These are phyloP conservation scores for Vachellia pachyceras DNA, from an alignment of 306 rosid species.

Conservation along the genomic window DNA sequence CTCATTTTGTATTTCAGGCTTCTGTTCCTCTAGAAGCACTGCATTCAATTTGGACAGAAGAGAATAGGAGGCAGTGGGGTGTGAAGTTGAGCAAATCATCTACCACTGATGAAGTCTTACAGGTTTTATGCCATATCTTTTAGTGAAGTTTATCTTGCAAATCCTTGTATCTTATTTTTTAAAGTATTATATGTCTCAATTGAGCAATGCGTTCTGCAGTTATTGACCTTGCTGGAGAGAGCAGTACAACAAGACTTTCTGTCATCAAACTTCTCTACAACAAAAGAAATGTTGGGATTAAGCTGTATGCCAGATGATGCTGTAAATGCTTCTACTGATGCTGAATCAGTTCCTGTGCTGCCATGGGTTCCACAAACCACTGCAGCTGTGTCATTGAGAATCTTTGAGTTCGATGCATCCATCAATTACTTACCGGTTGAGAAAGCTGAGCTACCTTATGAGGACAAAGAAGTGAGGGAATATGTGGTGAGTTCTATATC, in stretches of 20 bases:
- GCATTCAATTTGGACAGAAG: slow-evolving; percentile 74
- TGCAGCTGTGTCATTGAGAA: slow-evolving; percentile 87
- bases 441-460: slow-evolving; percentile 56
- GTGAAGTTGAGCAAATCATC: slow-evolving; percentile 68
- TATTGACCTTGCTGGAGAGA: slow-evolving; percentile 73
- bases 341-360: slow-evolving; percentile 63
- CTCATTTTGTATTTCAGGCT: slow-evolving; percentile 58
- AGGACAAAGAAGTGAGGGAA: slow-evolving; percentile 55
- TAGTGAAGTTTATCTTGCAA: slow-evolving; percentile 23
- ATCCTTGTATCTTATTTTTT: slow-evolving; percentile 24
- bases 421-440: slow-evolving; percentile 57
- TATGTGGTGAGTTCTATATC: slow-evolving; percentile 57
- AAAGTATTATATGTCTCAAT: slow-evolving; percentile 25
- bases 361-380: slow-evolving; percentile 94
- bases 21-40: slow-evolving; percentile 84
- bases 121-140: slow-evolving; percentile 56
- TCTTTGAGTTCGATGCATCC: slow-evolving; percentile 83
- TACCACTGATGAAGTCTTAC: slow-evolving; percentile 73
- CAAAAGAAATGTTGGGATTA: slow-evolving; percentile 71
- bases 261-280: slow-evolving; percentile 68
- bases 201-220: slow-evolving; percentile 53
- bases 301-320: slow-evolving; percentile 47
- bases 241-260: slow-evolving; percentile 72
- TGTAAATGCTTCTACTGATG: slow-evolving; percentile 48
- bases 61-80: slow-evolving; percentile 74